Base-by-base conservation (phyloP, 208 protist genomes). In the Acanthamoeba sp. region DNA sequence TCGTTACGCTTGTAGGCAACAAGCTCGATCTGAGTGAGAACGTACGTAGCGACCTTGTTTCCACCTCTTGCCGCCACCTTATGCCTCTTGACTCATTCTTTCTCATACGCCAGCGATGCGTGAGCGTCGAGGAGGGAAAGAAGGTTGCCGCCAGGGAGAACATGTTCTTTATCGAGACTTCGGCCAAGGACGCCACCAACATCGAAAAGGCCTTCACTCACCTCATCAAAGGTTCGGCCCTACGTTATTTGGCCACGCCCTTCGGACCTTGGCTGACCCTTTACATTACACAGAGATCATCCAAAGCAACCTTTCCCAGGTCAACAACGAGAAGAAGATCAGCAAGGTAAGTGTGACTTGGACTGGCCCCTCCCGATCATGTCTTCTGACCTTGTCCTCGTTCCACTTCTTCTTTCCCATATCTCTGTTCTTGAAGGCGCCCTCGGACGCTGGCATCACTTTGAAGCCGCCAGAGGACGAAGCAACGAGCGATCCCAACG, bases 1-100 rank as follows among this genome's bases (percentile, higher is more conserved):
- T 99, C 6, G 99, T 99, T 93, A 99, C 99, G 98, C 97, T 99
- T 2, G 99, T 99, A 87, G 99, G 99, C 55, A 99, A 99, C 97
- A 99, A 99, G 95, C 98, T 98, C 91, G 99, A 99, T 95, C 94
- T 99, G 2, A 98, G 20, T 29, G 40, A 50, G 20, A 50, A 87
- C 29, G 78, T 87, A 62, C 9, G 38, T 48, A 3, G 0, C 10
- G 0, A 1, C 22, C 48, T 50, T 16, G 0, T 18, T 52, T 55
- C 50, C 22, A 55, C 50, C 16, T 14, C 22, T 20, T 0, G 22
- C 22, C 50, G 14, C 22, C 50, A 14, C 20, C 48, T 22, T n/a
- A 38, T n/a, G 12, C 27, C 78, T 59, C 48, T 87, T 14, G 24
- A 7, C 73, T 84, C 10, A 22, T 87, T 87, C 27, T n/a, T 87